phyloP scores from a whole-genome alignment of 2,329 filamentous ascomycete species.

The Leptographium flavum region DNA sequence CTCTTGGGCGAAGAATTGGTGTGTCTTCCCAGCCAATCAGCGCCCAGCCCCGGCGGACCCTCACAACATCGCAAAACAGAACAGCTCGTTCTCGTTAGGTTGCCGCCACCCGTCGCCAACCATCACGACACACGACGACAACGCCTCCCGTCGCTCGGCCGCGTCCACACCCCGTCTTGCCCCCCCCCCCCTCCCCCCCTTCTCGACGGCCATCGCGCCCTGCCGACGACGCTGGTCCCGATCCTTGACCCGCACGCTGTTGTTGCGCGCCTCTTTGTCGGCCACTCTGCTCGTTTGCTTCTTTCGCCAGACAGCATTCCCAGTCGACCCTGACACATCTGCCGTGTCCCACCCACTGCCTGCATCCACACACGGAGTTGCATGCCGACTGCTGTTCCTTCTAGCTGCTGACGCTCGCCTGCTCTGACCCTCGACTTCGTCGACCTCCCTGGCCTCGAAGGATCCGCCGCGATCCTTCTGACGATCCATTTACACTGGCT shows the following conservation, averaged over 20 bases:
- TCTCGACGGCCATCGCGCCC: neutral
- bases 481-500: too few species aligned
- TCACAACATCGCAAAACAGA: conserved; percentile 26
- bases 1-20: conserved; percentile 14
- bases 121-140: conserved; percentile 2
- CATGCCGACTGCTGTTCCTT: neutral
- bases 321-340: neutral
- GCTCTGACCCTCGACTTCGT: neutral
- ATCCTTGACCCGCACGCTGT: neutral
- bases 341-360: neutral
- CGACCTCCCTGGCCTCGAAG: too few species aligned
- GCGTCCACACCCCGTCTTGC: neutral
- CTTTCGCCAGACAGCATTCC: neutral
- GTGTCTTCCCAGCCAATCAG: conserved; percentile 21
- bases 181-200: neutral
- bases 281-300: conserved; percentile 1
- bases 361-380: neutral
- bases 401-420: neutral
- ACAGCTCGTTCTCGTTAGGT: neutral
- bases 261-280: neutral
- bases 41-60: conserved; percentile 8
- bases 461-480: too few species aligned
- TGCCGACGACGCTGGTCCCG: neutral
- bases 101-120: neutral
- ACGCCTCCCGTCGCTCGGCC: neutral